Evolutionary conservation across 805 yeast species (phyloP), one percentile per base, ranked within the genome.

Genomic region (Cyberlindnera subsufficiens): DNA sequence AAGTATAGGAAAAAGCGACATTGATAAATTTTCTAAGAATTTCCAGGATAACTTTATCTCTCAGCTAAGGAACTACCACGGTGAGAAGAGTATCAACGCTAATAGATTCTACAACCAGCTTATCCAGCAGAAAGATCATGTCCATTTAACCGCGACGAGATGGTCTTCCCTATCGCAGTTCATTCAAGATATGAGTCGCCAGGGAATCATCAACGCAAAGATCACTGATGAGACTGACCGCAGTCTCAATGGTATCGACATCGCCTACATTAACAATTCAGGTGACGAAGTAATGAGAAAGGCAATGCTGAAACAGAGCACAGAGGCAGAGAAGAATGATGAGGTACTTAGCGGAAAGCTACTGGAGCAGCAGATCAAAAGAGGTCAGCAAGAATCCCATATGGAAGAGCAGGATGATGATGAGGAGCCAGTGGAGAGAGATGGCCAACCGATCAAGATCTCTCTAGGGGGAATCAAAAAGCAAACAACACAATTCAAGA

Each of bases 101-200:
- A 93, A 93, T 65, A 75, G 79, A 56, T 88, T 87, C 55, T 93
- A 93, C 66, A 95, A 90, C 56, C 96, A 90, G 58, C 83, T 83
- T 56, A 91, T 93, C 44, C 73, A 75, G 46, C 86, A 91, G 59
- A 78, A 78, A 54, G 78, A 86, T 44, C 98, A 93, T 61, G 68
- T 89, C 10, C 99, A 91, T 61, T 78, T 93, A 82, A 89, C 88
- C 53, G 80, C 97, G 2, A 93, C 99, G 0, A 71, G 71, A 45
- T 93, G 95, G 87, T 61, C 72, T 3, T 75, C 84, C 2, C 63
- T 93, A 37, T 75, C 88, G 0, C 73, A 77, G 33, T 87, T 91
- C 56, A 71, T 87, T 17, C 72, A 75, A 45, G 66, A 77, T 50
- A 63, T 90, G 49, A 82, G 79, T 2, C 65, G 69, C 11, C 65